Evolutionary conservation across 192 early-diverging fungal genomes (phyloP), one percentile per base, ranked within the genome.

Genomic region (Gorgonomyces haynaldii): DNA sequence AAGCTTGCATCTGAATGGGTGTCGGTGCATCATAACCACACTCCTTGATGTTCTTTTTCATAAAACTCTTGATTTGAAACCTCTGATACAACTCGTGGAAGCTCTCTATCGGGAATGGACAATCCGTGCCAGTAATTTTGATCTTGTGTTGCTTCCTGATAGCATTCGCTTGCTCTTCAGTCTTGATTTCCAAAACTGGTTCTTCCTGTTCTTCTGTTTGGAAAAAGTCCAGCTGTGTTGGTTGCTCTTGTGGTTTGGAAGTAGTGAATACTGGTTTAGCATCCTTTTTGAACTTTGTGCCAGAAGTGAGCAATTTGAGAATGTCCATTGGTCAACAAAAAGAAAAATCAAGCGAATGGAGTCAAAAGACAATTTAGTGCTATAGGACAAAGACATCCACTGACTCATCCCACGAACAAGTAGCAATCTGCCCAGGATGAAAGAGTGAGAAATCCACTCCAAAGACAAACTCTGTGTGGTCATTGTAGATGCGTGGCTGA

Each of bases 361-460:
- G 1, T 2, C 1, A 43, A 13, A 6, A 21, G 30, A 21, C 3
- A 13, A 2, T 1, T 17, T 52, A 34, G 9, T 39, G 25, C 22
- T 35, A 52, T 25, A 35, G 9, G 12, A 34, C 19, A 3, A 63
- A 42, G 24, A 73, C 42, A 57, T 64, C 50, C 16, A 98, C 70
- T 17, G 64, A 67, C 58, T 96, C 93, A 61, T 98, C 96, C 96
- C 96, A 98, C 12, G 84, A 80, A 64, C 90, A 94, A 1, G 96
- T 91, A 5, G 91, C 91, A 32, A 97, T 65, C 50, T 79, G 76
- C 3, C 91, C 88, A 31, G 85, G 82, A 16, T 80, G 56, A 62
- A 88, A 98, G 47, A 97, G 63, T 50, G 80, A 85, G 64, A 84
- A 92, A 65, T 98, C 96, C 35, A 96, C 59, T 0, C 93, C 96